Base-by-base conservation (phyloP, 2,329 filamentous ascomycete genomes). In the Fonsecaea erecta region DNA sequence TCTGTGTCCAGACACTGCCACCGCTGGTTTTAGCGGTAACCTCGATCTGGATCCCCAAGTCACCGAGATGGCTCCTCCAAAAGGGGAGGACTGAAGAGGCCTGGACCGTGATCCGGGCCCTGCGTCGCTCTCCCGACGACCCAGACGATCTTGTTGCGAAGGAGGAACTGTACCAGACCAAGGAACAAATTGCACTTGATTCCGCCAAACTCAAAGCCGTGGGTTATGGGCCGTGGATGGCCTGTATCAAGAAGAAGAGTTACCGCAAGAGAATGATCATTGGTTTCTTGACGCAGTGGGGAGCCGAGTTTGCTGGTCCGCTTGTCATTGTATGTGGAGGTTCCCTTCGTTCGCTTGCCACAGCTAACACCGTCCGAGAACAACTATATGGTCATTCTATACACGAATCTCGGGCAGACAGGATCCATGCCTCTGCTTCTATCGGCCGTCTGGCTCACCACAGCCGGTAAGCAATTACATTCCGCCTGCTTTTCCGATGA, bases 231-330 rank as follows among this genome's bases (percentile, higher is more conserved):
- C 76, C 79, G 0, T 83, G 80, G 80, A 78, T 72, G 40, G 81
- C 81, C 0, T 76, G 82, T 0, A n/a, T 81, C 24, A 79, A 77
- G 70, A 83, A 81, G 71, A 77, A 76, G 64, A 81, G 80, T 8
- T 83, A 83, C 66, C 75, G 82, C 18, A 84, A 82, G 74, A 75
- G 83, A 0, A 82, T 84, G 80, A 75, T 78, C 1, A 82, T 84
- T 48, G 82, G 81, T 0, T 84, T 84, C 65, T 72, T 84, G 37
- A 84, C 81, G 0, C 82, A 84, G 68, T 84, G 81, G 81, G 82
- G 82, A 24, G 81, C 82, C 1, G 81, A 84, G 60, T 84, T 84
- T 70, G 81, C 78, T n/a, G 82, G 82, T 0, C 81, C 81, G 11
- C 74, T 84, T 0, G 81, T 84, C 16, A 84, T 84, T 61, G 81